Base-by-base conservation (phyloP, 75 land plant genomes). In the Cupressus sempervirens region DNA sequence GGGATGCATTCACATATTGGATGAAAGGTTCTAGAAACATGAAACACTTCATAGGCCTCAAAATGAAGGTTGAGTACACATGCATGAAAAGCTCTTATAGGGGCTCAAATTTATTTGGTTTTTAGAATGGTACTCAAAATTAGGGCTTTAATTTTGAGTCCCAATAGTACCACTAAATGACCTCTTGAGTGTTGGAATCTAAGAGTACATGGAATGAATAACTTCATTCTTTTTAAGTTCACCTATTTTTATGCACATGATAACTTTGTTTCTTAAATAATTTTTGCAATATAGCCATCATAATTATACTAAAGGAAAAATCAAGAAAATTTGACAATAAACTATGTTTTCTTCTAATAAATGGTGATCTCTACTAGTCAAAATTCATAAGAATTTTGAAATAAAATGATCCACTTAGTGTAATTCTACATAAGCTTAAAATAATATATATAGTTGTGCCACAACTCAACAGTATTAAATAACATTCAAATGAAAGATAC, bases 131-230 rank as follows among this genome's bases (percentile, higher is more conserved):
- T n/a, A n/a, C n/a, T n/a, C n/a, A n/a, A n/a, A n/a, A n/a, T n/a
- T n/a, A n/a, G n/a, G n/a, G n/a, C n/a, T n/a, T n/a, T n/a, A n/a
- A n/a, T n/a, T n/a, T n/a, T n/a, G n/a, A n/a, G n/a, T n/a, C n/a
- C n/a, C n/a, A n/a, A n/a, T 90, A 90, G 79, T 91, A 80, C 85
- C 80, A 82, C 93, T 92, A 23, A 89, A 43, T 50, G 86, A 88
- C 81, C 94, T 87, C 80, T 93, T 94, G 32, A 91, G 79, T 43
- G 86, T 87, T 38, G 93, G 92, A 53, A 84, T 82, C 38, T 94
- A 86, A 82, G 92, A 84, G 84, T 96, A 97, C 0, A 95, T 92
- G 34, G 96, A 93, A 84, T 97, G 99, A 84, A 96, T 91, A 40
- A 65, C 85, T 41, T 94, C 93, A 58, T 98, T 88, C 82, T 93